Base-by-base conservation (phyloP, 208 protist genomes). In the Wallacemonas sp. region DNA sequence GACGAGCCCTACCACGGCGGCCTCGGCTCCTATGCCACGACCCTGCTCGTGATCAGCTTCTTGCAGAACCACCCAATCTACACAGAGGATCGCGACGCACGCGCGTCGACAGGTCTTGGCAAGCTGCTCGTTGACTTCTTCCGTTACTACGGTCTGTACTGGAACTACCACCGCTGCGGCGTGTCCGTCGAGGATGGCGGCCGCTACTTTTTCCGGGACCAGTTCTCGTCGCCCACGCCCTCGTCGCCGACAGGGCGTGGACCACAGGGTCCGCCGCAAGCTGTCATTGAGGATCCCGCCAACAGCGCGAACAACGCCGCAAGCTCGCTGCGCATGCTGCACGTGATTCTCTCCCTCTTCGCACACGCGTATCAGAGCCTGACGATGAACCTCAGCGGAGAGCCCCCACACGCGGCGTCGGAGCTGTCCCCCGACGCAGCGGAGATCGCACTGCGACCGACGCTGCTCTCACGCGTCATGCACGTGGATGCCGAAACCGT, bases 41-140 rank as follows among this genome's bases (percentile, higher is more conserved):
- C 87, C 5, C 70, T 97, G 38, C 79, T 98, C 46, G 92, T 98
- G 21, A 74, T 98, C 23, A 83, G 72, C 68, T 98, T 98, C 70
- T 68, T 98, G 14, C 96, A 98, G 56, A 60, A 92, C 48, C 88
- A 97, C 70, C 87, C 87, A 17, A 93, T 85, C 61, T 90, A 93
- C 70, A 85, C 82, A 1, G 70, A 64, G 0, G 47, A 73, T 11
- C 71, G 68, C 1, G 70, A 85, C 11, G 65, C 85, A 36, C 87
- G 85, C 11, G 43, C 72, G 14, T 72, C 77, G 65, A 83, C 76
- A 0, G 92, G 91, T n/a, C 81, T 97, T 2, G 96, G 96, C 17
- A 83, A 82, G n/a, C 74, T 98, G 9, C 75, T 98, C 0, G 80
- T 97, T 0, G 93, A 98, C 54, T 98, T 98, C 46, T 94, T 98